These are phyloP conservation scores for Aspergillus niger DNA, from an alignment of 2,329 filamentous ascomycete genomes.

Conservation along the genomic window DNA sequence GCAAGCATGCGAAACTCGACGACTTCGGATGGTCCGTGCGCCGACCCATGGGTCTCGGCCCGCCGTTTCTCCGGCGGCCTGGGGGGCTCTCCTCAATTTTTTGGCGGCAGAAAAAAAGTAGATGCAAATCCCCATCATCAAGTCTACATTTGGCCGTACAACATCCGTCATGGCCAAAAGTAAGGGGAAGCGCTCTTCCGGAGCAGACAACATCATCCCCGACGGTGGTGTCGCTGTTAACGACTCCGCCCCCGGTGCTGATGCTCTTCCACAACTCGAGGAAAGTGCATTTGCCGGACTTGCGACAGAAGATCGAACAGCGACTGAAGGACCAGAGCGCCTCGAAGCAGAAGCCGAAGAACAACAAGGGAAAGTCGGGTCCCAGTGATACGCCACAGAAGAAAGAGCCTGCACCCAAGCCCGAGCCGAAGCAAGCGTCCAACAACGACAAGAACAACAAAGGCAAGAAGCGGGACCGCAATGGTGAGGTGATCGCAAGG, in stretches of 20 bases:
- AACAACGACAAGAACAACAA: conserved; percentile 29
- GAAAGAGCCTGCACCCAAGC: conserved; percentile 23
- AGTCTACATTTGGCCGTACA: conserved; percentile 24
- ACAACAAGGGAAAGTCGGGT: conserved; percentile 27
- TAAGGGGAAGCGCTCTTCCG: conserved; percentile 39
- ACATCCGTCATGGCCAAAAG: conserved; percentile 40
- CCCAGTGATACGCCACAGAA: conserved; percentile 27
- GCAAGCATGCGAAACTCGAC: background rate
- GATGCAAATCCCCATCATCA: conserved; percentile 29
- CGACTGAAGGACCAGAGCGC: conserved; percentile 39
- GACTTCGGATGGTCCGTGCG: background rate
- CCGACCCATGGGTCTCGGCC: conserved; percentile 12
- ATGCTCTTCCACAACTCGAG: conserved; percentile 37
- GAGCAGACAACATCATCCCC: conserved; percentile 23
- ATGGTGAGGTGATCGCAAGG: conserved; percentile 46
- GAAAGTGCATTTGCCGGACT: conserved; percentile 43
- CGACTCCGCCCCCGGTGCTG: conserved; percentile 24
- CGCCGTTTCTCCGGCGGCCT: conserved; percentile 33
- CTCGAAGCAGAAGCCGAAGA: conserved; percentile 35
- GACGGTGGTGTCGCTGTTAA: conserved; percentile 22
- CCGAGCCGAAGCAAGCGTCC: conserved; percentile 22
- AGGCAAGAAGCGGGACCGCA: conserved; percentile 51
- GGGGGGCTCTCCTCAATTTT: conserved; percentile 22
- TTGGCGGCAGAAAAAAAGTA: conserved; percentile 37
- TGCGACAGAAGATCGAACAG: conserved; percentile 46